Percentiles rank a stretch among this genome's conserved stretches.
phyloP scores from a whole-genome alignment of 306 rosid species.

The Cercis canadensis region DNA sequence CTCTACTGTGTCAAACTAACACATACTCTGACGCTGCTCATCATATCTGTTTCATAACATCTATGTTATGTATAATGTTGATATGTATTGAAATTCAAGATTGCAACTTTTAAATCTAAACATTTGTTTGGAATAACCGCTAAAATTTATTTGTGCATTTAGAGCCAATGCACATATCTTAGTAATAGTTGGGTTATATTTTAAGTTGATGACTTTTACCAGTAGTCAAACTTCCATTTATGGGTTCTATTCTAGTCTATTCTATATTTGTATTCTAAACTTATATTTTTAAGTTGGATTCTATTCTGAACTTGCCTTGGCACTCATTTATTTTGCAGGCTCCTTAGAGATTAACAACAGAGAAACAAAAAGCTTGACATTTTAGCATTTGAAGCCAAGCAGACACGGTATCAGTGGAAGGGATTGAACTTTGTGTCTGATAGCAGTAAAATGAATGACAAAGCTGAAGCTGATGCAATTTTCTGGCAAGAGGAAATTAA shows the following conservation, averaged over 20 bases:
- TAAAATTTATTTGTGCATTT: too few species aligned
- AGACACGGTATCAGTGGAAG: constrained; percentile 11
- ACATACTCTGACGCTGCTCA: too few species aligned
- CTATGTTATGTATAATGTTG: neutral
- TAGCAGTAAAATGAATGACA: constrained; percentile 21
- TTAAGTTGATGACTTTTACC: too few species aligned
- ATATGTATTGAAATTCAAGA: too few species aligned
- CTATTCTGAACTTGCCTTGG: neutral
- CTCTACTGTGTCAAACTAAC: neutral
- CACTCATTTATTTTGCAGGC: neutral
- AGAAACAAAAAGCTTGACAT: constrained; percentile 22
- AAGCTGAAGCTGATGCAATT: neutral
- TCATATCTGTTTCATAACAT: neutral
- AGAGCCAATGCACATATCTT: too few species aligned
- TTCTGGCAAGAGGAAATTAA: constrained; percentile 50
- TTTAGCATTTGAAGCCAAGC: constrained; percentile 13
- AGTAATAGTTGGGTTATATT: neutral
- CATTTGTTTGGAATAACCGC: too few species aligned
- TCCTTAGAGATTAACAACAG: constrained; percentile 14
- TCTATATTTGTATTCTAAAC: too few species aligned
- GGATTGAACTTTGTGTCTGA: neutral
- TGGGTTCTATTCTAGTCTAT: too few species aligned
- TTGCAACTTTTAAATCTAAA: too few species aligned
- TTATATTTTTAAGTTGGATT: neutral
- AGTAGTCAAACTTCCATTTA: too few species aligned